Evolutionary conservation across 2,329 filamentous ascomycete species (phyloP).

Genomic region (Ophiostoma ips): DNA sequence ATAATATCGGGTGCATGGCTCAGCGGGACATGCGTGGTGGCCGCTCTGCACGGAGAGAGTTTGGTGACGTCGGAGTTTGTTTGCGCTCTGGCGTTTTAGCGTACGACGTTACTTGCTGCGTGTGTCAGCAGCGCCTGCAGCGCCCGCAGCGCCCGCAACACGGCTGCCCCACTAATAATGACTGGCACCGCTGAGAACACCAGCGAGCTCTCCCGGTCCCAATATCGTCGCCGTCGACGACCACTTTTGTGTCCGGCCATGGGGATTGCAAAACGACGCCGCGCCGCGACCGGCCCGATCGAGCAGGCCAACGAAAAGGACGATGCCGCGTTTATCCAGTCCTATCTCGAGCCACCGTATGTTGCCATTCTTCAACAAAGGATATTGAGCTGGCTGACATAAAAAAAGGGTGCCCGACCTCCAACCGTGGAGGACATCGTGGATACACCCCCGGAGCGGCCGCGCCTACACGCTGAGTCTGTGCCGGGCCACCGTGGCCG

Average conservation of each 20-base stretch:
- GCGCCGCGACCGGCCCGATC: conserved; percentile 23
- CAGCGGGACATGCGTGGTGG: no score
- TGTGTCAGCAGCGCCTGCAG: no score
- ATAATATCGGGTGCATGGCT: no score
- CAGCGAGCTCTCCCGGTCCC: no score
- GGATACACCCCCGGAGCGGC: conserved; percentile 36
- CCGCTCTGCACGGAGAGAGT: no score
- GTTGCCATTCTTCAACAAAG: conserved; percentile 12
- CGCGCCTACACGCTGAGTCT: conserved; percentile 31
- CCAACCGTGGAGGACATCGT: conserved; percentile 22
- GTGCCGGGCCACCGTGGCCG: conserved; percentile 25
- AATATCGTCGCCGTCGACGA: no score
- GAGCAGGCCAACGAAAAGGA: conserved; percentile 33
- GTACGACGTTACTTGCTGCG: no score
- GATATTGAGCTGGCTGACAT: not conserved
- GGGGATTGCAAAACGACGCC: conserved; percentile 8
- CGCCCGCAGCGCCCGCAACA: no score
- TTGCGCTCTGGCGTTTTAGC: no score
- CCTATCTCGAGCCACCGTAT: conserved; percentile 35
- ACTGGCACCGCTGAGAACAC: no score
- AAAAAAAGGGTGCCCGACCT: not conserved
- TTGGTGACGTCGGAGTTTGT: no score
- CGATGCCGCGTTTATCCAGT: conserved; percentile 33
- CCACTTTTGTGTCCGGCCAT: no score
- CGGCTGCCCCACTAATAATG: not conserved